Percentiles rank a stretch among this genome's conserved stretches.
Evolutionary conservation across 768 basidiomycete species (phyloP).

Genomic region (Calocera viscosa): DNA sequence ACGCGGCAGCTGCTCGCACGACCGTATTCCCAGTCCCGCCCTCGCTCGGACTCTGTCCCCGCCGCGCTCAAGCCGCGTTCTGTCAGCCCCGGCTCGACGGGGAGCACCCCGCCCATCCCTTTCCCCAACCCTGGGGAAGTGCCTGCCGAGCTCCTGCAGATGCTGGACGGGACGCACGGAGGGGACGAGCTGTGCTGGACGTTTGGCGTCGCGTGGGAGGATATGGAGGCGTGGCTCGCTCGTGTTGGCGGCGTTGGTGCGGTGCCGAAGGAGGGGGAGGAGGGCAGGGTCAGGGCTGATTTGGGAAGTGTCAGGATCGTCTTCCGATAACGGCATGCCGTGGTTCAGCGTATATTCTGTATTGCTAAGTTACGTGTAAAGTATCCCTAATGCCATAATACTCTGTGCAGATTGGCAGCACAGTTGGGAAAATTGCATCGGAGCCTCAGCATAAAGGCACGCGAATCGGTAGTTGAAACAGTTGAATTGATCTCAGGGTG

Average conservation of each 20-base stretch:
- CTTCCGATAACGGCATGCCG: not conserved
- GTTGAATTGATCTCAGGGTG: no score
- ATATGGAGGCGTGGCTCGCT: constrained; percentile 47
- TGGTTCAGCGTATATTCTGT: not conserved
- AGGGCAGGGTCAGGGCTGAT: constrained; percentile 47
- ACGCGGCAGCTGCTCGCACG: constrained; percentile 1
- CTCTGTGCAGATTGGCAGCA: no score
- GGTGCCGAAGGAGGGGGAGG: constrained; percentile 40
- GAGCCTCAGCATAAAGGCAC: no score
- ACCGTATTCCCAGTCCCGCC: constrained; percentile 6
- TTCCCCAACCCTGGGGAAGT: not conserved
- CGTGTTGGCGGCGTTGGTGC: constrained; percentile 33
- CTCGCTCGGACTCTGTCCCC: constrained; percentile 13
- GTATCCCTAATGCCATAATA: not conserved
- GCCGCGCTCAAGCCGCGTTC: constrained; percentile 16
- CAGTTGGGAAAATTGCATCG: no score
- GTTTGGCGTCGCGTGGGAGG: constrained; percentile 75
- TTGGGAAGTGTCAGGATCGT: constrained; percentile 58
- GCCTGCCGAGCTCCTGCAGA: constrained; percentile 20
- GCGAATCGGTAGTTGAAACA: no score
- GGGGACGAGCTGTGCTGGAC: constrained; percentile 77
- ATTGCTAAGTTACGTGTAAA: not conserved
- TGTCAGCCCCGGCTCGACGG: constrained; percentile 6
- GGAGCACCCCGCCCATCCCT: not conserved
- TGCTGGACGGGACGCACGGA: constrained; percentile 83